Base-by-base conservation (phyloP, 768 basidiomycete genomes). In the Suillus occidentalis region DNA sequence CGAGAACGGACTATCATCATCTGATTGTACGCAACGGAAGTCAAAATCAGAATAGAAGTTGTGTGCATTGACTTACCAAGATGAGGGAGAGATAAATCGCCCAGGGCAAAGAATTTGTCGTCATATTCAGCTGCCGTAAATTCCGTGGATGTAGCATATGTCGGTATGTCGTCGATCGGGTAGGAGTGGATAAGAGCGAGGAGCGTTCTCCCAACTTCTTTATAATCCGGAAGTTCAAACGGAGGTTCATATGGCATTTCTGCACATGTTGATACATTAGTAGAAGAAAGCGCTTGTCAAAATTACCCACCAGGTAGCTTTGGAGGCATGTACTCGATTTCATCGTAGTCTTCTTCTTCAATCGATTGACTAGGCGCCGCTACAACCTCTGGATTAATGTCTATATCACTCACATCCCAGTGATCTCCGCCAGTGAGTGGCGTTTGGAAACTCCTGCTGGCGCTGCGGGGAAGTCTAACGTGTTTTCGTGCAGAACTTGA, bases 361-460 rank as follows among this genome's bases (percentile, higher is more conserved):
- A 69, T 66, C 0, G 71, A 67, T 49, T 75, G 70, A 28, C 69
- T 72, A 52, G 71, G 74, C 12, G 61, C 67, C 13, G 66, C 60
- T 16, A 71, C 71, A 28, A 77, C 68, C 40, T 78, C 77, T 25
- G 50, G 50, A 10, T 36, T 43, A 12, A 82, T 72, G 42, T 81
- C 81, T 16, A 76, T 77, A 55, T 91, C 90, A 68, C 85, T 87
- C 40, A 91, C 83, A 69, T 94, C 91, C 92, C 91, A 94, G 63
- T 89, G 85, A 67, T 87, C 82, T 3, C 89, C 90, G 12, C 77
- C 79, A 22, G 86, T 87, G 45, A 82, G 67, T 2, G 92, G 92
- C 0, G 92, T 94, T 70, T 89, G 82, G 67, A 90, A 89, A 18
- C 65, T 77, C 66, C 82, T 82, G 52, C 75, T 78, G 31, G 80